Conservation (phyloP, 345 rosid genomes). For the Kandelia obovata region DNA sequence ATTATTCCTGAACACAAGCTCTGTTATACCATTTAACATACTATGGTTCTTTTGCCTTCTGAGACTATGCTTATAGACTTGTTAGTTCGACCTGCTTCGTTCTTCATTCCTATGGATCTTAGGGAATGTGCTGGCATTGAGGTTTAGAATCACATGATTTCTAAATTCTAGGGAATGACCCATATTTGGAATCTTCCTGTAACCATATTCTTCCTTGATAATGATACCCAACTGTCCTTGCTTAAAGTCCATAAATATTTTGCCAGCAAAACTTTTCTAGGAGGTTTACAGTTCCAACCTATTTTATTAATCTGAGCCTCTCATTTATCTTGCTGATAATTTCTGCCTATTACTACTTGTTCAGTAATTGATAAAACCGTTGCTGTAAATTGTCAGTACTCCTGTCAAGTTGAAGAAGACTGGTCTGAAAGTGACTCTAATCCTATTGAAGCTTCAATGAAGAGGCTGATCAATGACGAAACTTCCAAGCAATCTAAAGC, state of each 20-base stretch:
- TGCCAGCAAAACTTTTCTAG: background rate
- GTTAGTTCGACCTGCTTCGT: background rate
- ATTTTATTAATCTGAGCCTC: background rate
- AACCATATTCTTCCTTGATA: background rate
- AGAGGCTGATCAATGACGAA: conserved; percentile 68
- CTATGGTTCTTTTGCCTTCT: background rate
- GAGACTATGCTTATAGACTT: background rate
- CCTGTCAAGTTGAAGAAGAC: conserved; percentile 50
- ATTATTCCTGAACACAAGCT: background rate
- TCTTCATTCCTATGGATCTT: background rate
- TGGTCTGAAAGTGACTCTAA: conserved; percentile 40
- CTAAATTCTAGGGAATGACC: background rate
- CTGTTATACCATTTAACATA: background rate
- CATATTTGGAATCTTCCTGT: background rate
- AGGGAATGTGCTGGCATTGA: no score
- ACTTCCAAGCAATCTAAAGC: conserved; percentile 42
- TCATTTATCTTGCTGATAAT: background rate
- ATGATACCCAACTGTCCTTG: background rate
- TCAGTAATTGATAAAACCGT: conserved; percentile 5
- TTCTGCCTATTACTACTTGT: background rate
- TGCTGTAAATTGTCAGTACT: conserved; percentile 28
- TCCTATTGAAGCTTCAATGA: conserved; percentile 59
- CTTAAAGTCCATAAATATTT: background rate
- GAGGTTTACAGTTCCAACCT: background rate
- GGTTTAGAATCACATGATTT: background rate